phyloP scores from a whole-genome alignment of 2,329 filamentous ascomycete species.

The Neoarthrinium moseri region DNA sequence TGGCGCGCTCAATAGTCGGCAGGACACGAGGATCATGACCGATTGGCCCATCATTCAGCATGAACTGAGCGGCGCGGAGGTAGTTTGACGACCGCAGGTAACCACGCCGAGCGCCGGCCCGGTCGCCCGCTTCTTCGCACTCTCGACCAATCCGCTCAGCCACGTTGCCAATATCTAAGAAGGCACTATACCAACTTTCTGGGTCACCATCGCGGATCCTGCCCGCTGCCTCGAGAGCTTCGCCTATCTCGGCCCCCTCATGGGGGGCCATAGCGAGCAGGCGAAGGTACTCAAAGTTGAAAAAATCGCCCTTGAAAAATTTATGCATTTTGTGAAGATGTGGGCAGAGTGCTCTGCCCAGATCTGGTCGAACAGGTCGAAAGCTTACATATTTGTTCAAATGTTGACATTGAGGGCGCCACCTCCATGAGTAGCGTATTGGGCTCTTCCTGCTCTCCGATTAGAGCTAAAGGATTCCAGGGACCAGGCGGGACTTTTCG shows the following conservation, averaged over 20 bases:
- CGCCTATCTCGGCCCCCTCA: slow-evolving; percentile 37
- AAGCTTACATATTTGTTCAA: too few species aligned
- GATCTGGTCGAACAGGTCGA: too few species aligned
- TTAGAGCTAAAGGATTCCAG: too few species aligned
- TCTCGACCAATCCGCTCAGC: slow-evolving; percentile 34
- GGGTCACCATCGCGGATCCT: slow-evolving; percentile 36
- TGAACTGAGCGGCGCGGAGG: slow-evolving; percentile 7
- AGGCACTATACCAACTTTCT: slow-evolving; percentile 37
- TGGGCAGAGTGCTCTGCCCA: too few species aligned
- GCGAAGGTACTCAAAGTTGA: slow-evolving; percentile 42
- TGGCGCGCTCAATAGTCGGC: slow-evolving; percentile 19
- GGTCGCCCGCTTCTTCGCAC: slow-evolving; percentile 26
- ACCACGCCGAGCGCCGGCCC: slow-evolving; percentile 28
- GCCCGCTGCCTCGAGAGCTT: slow-evolving; percentile 35
- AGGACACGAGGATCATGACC: slow-evolving; percentile 27
- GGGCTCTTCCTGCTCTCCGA: too few species aligned
- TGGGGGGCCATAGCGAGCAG: slow-evolving; percentile 34
- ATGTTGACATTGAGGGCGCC: too few species aligned
- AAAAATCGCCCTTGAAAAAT: slow-evolving; percentile 24
- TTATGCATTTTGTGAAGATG: neutral
- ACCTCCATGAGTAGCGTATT: too few species aligned
- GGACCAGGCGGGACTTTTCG: too few species aligned
- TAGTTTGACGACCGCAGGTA: slow-evolving; percentile 32
- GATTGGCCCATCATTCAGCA: slow-evolving; percentile 10
- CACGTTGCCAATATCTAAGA: slow-evolving; percentile 25